Conservation (phyloP, 2,329 filamentous ascomycete genomes). For the Phyllachora maydis region DNA sequence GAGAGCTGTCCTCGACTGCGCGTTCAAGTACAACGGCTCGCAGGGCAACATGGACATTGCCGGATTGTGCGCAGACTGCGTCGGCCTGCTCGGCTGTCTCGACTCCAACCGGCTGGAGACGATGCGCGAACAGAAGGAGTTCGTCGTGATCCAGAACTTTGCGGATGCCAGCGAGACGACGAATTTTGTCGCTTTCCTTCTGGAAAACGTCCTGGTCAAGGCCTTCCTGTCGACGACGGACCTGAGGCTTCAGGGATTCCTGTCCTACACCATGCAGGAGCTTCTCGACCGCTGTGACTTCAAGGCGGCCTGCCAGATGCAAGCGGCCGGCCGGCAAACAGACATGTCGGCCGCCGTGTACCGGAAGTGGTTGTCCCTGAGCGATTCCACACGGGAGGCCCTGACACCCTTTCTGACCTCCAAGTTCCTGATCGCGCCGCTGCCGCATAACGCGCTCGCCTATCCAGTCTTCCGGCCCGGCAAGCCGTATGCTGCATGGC, state of each 20-base stretch:
- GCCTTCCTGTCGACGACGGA: slow-evolving; percentile 84
- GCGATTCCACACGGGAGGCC: slow-evolving; percentile 58
- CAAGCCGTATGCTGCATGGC: slow-evolving; percentile 59
- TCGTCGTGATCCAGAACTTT: slow-evolving; percentile 79
- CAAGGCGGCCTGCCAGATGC: slow-evolving; percentile 27
- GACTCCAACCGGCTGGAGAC: slow-evolving; percentile 81
- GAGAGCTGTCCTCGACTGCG: slow-evolving; percentile 67
- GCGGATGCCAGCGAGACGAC: slow-evolving; percentile 55
- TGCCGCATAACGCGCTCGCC: slow-evolving; percentile 28
- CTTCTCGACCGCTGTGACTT: slow-evolving; percentile 63
- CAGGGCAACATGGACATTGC: slow-evolving; percentile 52
- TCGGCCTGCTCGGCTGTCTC: slow-evolving; percentile 78
- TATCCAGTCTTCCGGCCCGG: slow-evolving; percentile 64
- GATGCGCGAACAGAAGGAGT: slow-evolving; percentile 56
- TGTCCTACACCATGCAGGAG: slow-evolving; percentile 90
- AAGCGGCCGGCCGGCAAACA: slow-evolving; percentile 15
- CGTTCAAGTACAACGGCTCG: slow-evolving; percentile 59
- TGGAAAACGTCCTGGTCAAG: slow-evolving; percentile 76
- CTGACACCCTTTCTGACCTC: slow-evolving; percentile 79
- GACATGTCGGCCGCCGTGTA: slow-evolving; percentile 41
- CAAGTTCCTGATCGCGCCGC: slow-evolving; percentile 52
- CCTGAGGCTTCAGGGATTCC: slow-evolving; percentile 68
- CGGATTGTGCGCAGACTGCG: slow-evolving; percentile 55
- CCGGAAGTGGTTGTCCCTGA: slow-evolving; percentile 57
- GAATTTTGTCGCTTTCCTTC: slow-evolving; percentile 66